phyloP scores from a whole-genome alignment of 192 early-diverging fungal species.

The Gigaspora rosea region DNA sequence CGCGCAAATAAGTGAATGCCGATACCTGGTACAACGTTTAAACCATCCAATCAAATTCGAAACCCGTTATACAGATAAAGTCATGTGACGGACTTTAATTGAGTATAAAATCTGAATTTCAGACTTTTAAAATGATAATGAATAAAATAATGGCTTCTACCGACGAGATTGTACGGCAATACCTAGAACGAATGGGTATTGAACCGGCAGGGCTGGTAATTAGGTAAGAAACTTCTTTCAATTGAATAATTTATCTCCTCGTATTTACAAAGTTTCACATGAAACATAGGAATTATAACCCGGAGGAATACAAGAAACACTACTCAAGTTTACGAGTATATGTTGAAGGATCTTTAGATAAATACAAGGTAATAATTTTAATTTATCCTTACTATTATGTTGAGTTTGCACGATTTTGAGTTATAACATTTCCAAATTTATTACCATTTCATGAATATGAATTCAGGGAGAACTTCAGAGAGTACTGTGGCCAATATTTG shows the following conservation, averaged over 20 bases:
- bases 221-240: conserved; percentile 54
- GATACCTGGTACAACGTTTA: no score
- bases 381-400: not conserved
- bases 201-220: conserved; percentile 66
- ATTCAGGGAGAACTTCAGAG: conserved; percentile 77
- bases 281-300: conserved; percentile 51
- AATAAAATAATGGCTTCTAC: no score
- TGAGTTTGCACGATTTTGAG: not conserved
- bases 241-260: conserved; percentile 46
- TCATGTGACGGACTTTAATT: no score
- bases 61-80: no score
- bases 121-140: no score
- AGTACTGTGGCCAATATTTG: conserved; percentile 89
- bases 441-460: conserved; percentile 7
- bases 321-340: conserved; percentile 80
- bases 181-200: conserved; percentile 70
- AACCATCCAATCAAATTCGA: no score
- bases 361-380: conserved; percentile 67
- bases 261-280: conserved; percentile 67
- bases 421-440: not conserved
- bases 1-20: no score
- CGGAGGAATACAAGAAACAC: conserved; percentile 77
- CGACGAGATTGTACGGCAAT: conserved; percentile 35
- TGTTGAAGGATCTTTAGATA: conserved; percentile 93
- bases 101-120: no score